A percentile compares a stretch with the other conserved stretches of the same genome.
Evolutionary conservation across 805 yeast species (phyloP).

Genomic region (Candida nanaspora): DNA sequence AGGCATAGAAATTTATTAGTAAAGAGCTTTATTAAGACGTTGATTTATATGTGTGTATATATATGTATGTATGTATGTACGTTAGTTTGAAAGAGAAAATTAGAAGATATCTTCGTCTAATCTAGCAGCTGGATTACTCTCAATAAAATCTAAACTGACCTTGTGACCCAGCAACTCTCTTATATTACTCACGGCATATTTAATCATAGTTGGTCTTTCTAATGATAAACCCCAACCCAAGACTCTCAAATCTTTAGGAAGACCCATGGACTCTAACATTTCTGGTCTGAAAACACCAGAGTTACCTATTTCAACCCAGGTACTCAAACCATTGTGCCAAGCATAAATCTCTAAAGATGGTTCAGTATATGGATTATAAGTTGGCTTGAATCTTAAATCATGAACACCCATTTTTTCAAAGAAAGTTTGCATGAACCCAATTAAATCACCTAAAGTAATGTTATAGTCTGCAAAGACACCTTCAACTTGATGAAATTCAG

Average conservation of each 20-base stretch:
- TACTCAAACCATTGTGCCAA: slow-evolving; percentile 87
- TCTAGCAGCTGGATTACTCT: slow-evolving; percentile 96
- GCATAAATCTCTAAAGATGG: slow-evolving; percentile 97
- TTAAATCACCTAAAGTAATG: slow-evolving; percentile 89
- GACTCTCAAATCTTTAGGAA: slow-evolving; percentile 89
- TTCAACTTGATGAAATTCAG: slow-evolving; percentile 98
- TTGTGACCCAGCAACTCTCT: slow-evolving; percentile 97
- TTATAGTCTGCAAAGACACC: slow-evolving; percentile 98
- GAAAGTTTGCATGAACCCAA: slow-evolving; percentile 97
- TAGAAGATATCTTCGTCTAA: slow-evolving; percentile 66
- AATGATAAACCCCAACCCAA: slow-evolving; percentile 96
- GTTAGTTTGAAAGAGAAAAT: too few species aligned
- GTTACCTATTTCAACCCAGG: slow-evolving; percentile 99
- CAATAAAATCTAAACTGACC: slow-evolving; percentile 89
- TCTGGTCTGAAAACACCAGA: slow-evolving; percentile 99
- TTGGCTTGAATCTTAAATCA: slow-evolving; percentile 93
- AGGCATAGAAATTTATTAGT: too few species aligned
- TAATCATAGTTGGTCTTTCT: slow-evolving; percentile 99
- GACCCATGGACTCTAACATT: slow-evolving; percentile 97
- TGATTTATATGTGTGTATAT: too few species aligned
- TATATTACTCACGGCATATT: slow-evolving; percentile 90
- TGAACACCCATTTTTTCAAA: slow-evolving; percentile 96
- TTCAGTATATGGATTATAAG: slow-evolving; percentile 98
- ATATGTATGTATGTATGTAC: too few species aligned
- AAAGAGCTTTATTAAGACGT: too few species aligned